Evolutionary conservation across 2,329 filamentous ascomycete genomes (phyloP).

Genomic region (Cladosporium sp.): DNA sequence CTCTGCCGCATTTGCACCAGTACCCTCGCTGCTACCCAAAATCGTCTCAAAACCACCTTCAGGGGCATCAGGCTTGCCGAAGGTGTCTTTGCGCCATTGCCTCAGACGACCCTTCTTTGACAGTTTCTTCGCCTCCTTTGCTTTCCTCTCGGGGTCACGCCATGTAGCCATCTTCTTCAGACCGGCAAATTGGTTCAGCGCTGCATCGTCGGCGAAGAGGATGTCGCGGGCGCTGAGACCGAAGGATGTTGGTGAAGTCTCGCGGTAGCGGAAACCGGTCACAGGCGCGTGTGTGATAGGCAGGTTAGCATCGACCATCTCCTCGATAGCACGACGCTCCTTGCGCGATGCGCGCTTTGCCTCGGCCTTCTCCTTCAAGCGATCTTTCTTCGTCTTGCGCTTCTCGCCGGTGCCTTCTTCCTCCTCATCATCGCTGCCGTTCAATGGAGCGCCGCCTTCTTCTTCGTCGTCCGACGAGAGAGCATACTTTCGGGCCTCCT

Average conservation of each 20-base stretch:
- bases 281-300: constrained; percentile 63
- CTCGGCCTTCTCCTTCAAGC: constrained; percentile 47
- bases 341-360: constrained; percentile 73
- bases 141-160: constrained; percentile 85
- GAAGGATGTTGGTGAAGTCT: constrained; percentile 86
- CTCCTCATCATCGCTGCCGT: constrained; percentile 40
- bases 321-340: constrained; percentile 80
- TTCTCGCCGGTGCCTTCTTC: constrained; percentile 39
- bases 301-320: constrained; percentile 78
- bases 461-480: constrained; percentile 54
- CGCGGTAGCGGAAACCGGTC: constrained; percentile 80
- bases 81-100: constrained; percentile 76
- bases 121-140: constrained; percentile 80
- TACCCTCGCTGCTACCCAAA: constrained; percentile 29
- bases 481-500: constrained; percentile 52
- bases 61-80: constrained; percentile 59
- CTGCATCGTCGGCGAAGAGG: constrained; percentile 80
- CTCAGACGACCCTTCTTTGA: constrained; percentile 89
- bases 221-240: constrained; percentile 90
- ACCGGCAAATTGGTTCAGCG: constrained; percentile 86
- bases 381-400: constrained; percentile 47
- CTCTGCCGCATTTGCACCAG: constrained; percentile 31
- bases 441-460: constrained; percentile 36
- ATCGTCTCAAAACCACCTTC: constrained; percentile 43
- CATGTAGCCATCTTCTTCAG: constrained; percentile 94